Evolutionary conservation across 2,329 filamentous ascomycete species (phyloP).

Genomic region (Aspergillus neoniger): DNA sequence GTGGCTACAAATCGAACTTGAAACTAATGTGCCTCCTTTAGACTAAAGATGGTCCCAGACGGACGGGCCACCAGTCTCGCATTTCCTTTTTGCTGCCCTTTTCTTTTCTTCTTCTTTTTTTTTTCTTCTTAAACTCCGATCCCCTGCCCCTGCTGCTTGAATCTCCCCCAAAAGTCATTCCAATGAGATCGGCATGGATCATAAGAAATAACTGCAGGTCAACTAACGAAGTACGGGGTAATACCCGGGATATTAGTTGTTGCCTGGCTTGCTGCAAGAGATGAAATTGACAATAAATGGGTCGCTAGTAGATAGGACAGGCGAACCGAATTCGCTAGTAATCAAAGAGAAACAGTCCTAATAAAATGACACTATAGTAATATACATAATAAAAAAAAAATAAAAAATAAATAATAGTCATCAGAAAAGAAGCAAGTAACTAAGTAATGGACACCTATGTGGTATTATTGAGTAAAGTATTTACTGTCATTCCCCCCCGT

Average conservation of each 20-base stretch:
- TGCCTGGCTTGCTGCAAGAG: background rate
- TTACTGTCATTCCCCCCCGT: background rate
- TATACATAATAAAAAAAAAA: background rate
- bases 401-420: too few species aligned
- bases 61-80: background rate
- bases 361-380: background rate
- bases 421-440: background rate
- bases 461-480: background rate
- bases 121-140: background rate
- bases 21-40: background rate
- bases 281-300: background rate
- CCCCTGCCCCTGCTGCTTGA: background rate
- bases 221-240: background rate
- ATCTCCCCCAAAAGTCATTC: background rate
- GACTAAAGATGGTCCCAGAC: background rate
- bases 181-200: conserved; percentile 12
- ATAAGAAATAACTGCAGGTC: background rate
- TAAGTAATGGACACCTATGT: background rate
- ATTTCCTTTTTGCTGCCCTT: background rate
- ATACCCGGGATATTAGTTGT: background rate
- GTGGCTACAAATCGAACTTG: conserved; percentile 4
- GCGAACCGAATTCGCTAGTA: background rate
- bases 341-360: background rate
- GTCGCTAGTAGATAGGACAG: background rate
- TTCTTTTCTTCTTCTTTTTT: background rate